Percentiles rank a stretch among this genome's conserved stretches.
phyloP scores from a whole-genome alignment of 2,329 filamentous ascomycete species.

The Nemania abortiva region DNA sequence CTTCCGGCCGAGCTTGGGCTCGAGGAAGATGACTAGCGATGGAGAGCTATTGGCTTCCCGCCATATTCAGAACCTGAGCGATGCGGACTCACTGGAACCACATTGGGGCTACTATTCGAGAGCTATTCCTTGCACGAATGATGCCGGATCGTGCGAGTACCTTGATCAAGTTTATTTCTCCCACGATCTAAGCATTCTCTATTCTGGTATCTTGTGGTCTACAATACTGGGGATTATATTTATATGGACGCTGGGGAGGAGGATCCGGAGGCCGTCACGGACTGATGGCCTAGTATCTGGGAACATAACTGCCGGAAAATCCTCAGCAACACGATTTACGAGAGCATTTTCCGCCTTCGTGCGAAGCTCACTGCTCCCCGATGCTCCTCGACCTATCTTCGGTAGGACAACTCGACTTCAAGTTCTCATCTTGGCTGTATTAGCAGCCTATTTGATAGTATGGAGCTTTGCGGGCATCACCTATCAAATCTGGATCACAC shows the following conservation, averaged over 20 bases:
- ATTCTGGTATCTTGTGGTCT: conserved; percentile 64
- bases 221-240: conserved; percentile 59
- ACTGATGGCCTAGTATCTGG: conserved; percentile 6
- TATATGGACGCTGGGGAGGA: conserved; percentile 56
- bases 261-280: conserved; percentile 8
- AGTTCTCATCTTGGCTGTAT: conserved; percentile 68
- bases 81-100: conserved; percentile 54
- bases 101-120: conserved; percentile 70
- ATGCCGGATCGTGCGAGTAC: conserved; percentile 69
- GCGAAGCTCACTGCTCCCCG: conserved; percentile 70
- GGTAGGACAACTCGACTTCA: conserved; percentile 77
- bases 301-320: conserved; percentile 38
- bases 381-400: conserved; percentile 69
- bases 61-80: conserved; percentile 61
- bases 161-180: conserved; percentile 64
- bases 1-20: background rate
- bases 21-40: conserved; percentile 42
- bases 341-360: conserved; percentile 56
- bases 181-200: conserved; percentile 64
- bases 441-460: conserved; percentile 73
- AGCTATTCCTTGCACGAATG: conserved; percentile 67
- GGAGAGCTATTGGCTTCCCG: conserved; percentile 44
- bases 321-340: conserved; percentile 47
- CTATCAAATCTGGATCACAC: conserved; percentile 78
- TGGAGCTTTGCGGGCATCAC: conserved; percentile 77